Base-by-base conservation (phyloP, 2,329 filamentous ascomycete genomes). In the Ophiostoma sp. region DNA sequence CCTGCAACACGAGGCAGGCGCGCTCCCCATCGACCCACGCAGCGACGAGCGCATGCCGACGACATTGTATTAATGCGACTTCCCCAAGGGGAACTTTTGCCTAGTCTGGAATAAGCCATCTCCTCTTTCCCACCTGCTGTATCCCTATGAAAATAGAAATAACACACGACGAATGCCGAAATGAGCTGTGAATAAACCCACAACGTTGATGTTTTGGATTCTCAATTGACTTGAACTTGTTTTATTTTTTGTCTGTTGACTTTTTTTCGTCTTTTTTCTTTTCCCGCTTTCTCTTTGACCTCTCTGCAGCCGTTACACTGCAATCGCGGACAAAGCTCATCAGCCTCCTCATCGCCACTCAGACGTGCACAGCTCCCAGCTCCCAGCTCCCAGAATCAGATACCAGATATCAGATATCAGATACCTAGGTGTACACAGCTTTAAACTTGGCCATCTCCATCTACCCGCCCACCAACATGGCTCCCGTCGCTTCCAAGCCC, bases 401-500 rank as follows among this genome's bases (percentile, higher is more conserved):
- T 31, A 31, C 27, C 27, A 31, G 27, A 31, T 31, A 31, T 11
- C 44, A 48, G 17, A 15, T 31, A 31, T 3, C 27, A 31, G 27
- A 31, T 31, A 31, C 27, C 27, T 31, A 31, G 27, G 27, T 31
- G 3, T 31, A 31, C 27, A 31, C 27, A 31, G 27, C 27, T 31
- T 31, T 31, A 31, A 31, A 31, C 27, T 31, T 31, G 27, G 27
- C 23, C n/a, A 27, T 52, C 13, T 65, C n/a, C 44, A 27, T 52
- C 44, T 39, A 27, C 52, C 65, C 41, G n/a, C 13, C 11, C 57
- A 6, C 41, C 68, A 72, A 36, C 27, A 67, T 74, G 73, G 73
- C 73, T 35, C 72, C 73, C 11, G 73, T 68, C 33, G 70, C 70
- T 23, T 74, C 73, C 33, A 73, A 72, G 67, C 71, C 68, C 15